phyloP scores from a whole-genome alignment of 345 rosid genomes.

The Euphorbia lathyris region DNA sequence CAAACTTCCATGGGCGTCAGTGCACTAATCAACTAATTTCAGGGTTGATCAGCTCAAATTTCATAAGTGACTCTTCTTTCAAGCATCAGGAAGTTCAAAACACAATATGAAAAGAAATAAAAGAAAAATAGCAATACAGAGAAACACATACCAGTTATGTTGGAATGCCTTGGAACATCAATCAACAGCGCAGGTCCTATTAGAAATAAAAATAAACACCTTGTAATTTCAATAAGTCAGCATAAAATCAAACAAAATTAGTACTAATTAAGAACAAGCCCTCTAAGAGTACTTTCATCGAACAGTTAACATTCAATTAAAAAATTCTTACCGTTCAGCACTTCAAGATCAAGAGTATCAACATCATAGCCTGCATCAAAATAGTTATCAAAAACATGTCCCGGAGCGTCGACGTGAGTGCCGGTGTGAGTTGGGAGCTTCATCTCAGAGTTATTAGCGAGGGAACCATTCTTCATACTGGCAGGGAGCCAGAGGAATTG shows the following conservation, averaged over 20 bases:
- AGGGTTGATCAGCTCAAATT: background rate
- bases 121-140: background rate
- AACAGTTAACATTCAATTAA: background rate
- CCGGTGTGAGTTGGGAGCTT: slow-evolving; percentile 78
- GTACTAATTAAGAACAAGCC: background rate
- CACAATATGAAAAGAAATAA: background rate
- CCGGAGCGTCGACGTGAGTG: slow-evolving; percentile 90
- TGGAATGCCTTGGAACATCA: slow-evolving; percentile 60
- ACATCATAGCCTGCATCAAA: slow-evolving; percentile 86
- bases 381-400: slow-evolving; percentile 69
- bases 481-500: slow-evolving; percentile 57
- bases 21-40: background rate
- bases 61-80: background rate
- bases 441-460: slow-evolving; percentile 68
- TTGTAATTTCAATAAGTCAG: background rate
- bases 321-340: slow-evolving; percentile 44
- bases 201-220: background rate
- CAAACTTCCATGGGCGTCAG: no score
- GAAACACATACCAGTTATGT: slow-evolving; percentile 55
- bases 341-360: slow-evolving; percentile 67
- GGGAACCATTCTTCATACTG: slow-evolving; percentile 85
- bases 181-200: slow-evolving; percentile 54
- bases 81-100: background rate
- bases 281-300: background rate
- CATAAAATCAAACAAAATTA: background rate